Percentiles rank a stretch among this genome's conserved stretches.
These are phyloP conservation scores for Theileria annulata DNA, from an alignment of 169 alveolate genomes.

Conservation along the genomic window DNA sequence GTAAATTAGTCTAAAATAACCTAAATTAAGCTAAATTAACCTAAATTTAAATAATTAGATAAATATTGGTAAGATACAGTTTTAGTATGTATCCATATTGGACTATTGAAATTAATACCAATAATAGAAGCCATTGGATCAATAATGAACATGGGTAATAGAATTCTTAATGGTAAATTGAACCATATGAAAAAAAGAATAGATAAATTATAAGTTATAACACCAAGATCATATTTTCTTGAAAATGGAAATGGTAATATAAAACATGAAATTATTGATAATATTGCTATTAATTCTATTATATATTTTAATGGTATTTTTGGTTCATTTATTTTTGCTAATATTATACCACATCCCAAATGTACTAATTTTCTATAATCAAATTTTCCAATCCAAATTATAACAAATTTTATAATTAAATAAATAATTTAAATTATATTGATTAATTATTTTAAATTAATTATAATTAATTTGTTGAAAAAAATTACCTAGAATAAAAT, in stretches of 20 bases:
- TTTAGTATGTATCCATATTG: conserved; percentile 47
- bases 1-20: not conserved
- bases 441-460: not conserved
- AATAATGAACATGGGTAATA: conserved; percentile 52
- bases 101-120: conserved; percentile 16
- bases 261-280: conserved; percentile 14
- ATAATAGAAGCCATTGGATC: conserved; percentile 59
- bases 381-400: not conserved
- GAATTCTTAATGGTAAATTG: conserved; percentile 35
- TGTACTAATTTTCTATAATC: conserved; percentile 55
- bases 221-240: conserved; percentile 41
- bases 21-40: not conserved
- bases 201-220: conserved; percentile 43
- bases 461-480: not conserved
- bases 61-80: conserved; percentile 44
- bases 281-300: conserved; percentile 31
- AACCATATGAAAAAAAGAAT: conserved; percentile 17
- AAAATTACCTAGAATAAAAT: conserved; percentile 38
- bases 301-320: not conserved
- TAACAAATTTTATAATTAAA: not conserved
- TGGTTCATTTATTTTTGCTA: conserved; percentile 49
- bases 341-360: conserved; percentile 45
- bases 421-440: not conserved
- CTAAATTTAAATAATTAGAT: not conserved
- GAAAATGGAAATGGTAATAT: conserved; percentile 45